Evolutionary conservation across 345 rosid species (phyloP).

Genomic region (Luvunga scandens): DNA sequence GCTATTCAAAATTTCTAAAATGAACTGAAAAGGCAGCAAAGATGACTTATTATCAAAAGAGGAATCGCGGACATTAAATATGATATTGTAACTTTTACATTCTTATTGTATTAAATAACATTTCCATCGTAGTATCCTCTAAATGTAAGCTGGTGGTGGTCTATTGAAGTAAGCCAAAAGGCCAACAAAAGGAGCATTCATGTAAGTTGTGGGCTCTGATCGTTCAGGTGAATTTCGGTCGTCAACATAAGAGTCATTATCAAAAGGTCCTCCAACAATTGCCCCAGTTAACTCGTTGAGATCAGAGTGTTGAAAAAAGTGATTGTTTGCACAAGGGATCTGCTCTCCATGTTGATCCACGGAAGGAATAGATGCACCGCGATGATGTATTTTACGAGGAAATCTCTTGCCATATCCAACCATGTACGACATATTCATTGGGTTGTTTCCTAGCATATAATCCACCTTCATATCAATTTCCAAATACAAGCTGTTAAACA

Average conservation of each 20-base stretch:
- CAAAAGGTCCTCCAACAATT: conserved; percentile 71
- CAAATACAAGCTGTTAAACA: not conserved
- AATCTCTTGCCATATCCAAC: conserved; percentile 66
- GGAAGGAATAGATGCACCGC: conserved; percentile 70
- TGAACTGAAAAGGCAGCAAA: too few relatives aligned
- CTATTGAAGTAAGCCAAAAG: conserved; percentile 53
- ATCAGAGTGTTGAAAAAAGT: conserved; percentile 24
- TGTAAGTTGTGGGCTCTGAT: conserved; percentile 63
- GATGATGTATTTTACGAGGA: conserved; percentile 75
- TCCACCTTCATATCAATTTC: conserved; percentile 43
- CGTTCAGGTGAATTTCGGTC: conserved; percentile 31
- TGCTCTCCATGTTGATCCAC: conserved; percentile 29
- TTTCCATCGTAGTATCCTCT: not conserved
- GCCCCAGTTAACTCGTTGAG: conserved; percentile 73
- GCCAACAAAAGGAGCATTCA: conserved; percentile 65
- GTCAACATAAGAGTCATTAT: conserved; percentile 50
- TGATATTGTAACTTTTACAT: not conserved
- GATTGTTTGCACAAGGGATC: conserved; percentile 39
- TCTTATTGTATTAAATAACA: not conserved
- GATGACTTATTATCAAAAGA: too few relatives aligned
- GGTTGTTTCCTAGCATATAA: conserved; percentile 82
- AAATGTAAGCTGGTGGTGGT: too few relatives aligned
- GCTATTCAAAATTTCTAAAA: too few relatives aligned
- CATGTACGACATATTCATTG: conserved; percentile 77
- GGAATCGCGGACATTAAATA: too few relatives aligned